phyloP scores from a whole-genome alignment of 257 asterid species.

The Linderniella brevidens region DNA sequence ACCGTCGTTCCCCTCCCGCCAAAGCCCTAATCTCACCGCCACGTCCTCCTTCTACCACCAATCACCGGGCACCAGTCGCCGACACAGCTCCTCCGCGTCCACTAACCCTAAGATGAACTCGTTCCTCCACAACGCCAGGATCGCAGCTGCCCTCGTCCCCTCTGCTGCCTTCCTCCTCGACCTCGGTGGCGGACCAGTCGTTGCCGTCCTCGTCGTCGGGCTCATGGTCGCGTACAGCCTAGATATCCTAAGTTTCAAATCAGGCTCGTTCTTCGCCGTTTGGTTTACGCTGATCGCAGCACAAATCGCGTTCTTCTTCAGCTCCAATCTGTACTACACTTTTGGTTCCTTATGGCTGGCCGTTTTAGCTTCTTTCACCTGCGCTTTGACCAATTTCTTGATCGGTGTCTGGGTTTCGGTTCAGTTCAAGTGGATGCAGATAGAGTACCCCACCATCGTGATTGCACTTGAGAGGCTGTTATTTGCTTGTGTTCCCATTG shows the following conservation, averaged over 20 bases:
- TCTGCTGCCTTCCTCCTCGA: constrained; percentile 75
- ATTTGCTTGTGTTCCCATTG: constrained; percentile 69
- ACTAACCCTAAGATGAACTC: constrained; percentile 2
- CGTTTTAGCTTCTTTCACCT: constrained; percentile 44
- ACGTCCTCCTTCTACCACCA: constrained; percentile 19
- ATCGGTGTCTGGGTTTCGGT: constrained; percentile 90
- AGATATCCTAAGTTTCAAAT: constrained; percentile 66
- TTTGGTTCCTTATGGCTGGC: constrained; percentile 45
- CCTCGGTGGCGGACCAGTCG: constrained; percentile 95
- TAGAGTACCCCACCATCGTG: constrained; percentile 82
- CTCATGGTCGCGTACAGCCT: constrained; percentile 86
- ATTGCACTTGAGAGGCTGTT: constrained; percentile 76
- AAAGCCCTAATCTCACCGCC: constrained; percentile 57
- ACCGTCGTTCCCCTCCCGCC: constrained; percentile 52
- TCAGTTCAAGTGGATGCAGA: constrained; percentile 95
- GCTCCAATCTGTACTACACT: constrained; percentile 38
- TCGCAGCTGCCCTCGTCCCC: constrained; percentile 77
- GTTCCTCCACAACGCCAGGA: constrained; percentile 63
- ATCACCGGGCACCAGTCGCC: constrained; percentile 1
- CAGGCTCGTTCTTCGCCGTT: constrained; percentile 80
- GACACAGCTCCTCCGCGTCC: too few species aligned
- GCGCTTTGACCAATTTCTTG: constrained; percentile 64
- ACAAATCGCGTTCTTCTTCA: constrained; percentile 71
- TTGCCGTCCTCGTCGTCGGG: constrained; percentile 54
- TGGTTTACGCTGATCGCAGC: constrained; percentile 81